A percentile compares a stretch with the other conserved stretches of the same genome.
Conservation (phyloP, 1,139 yeast species). For the Sugiyamaella pinicola region DNA sequence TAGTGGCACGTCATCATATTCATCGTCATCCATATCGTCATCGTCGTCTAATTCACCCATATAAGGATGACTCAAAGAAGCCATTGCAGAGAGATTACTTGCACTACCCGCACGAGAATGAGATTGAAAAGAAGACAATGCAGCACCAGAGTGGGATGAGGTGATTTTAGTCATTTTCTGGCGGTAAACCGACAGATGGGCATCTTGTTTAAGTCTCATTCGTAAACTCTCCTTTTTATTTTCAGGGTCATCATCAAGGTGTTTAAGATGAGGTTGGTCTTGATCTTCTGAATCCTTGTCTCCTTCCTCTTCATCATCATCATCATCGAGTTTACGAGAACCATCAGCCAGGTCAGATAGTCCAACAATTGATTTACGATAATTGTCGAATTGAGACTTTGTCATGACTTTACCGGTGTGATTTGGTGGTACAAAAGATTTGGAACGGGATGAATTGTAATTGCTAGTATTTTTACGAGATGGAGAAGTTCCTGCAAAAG, state of each 20-base stretch:
- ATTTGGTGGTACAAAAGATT: slow-evolving; percentile 12
- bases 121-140: slow-evolving; percentile 24
- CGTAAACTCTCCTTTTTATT: slow-evolving; percentile 36
- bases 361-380: slow-evolving; percentile 37
- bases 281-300: slow-evolving; percentile 25
- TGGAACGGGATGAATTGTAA: not conserved
- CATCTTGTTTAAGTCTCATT: slow-evolving; percentile 45
- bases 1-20: slow-evolving; percentile 46
- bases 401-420: slow-evolving; percentile 37
- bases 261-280: slow-evolving; percentile 21
- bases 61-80: slow-evolving; percentile 13
- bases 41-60: slow-evolving; percentile 23
- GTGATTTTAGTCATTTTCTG: slow-evolving; percentile 47
- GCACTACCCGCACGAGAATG: slow-evolving; percentile 21
- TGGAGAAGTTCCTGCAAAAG: slow-evolving; percentile 20
- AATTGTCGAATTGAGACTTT: slow-evolving; percentile 41
- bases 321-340: slow-evolving; percentile 22
- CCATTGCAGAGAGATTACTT: slow-evolving; percentile 17
- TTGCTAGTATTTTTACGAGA: not conserved
- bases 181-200: slow-evolving; percentile 46
- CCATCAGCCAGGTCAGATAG: slow-evolving; percentile 23
- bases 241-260: slow-evolving; percentile 35
- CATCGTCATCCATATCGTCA: slow-evolving; percentile 41
- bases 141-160: slow-evolving; percentile 39
- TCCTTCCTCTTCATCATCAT: slow-evolving; percentile 27